These are phyloP conservation scores for Rubus parviflorus DNA, from an alignment of 306 rosid genomes.

Conservation along the genomic window DNA sequence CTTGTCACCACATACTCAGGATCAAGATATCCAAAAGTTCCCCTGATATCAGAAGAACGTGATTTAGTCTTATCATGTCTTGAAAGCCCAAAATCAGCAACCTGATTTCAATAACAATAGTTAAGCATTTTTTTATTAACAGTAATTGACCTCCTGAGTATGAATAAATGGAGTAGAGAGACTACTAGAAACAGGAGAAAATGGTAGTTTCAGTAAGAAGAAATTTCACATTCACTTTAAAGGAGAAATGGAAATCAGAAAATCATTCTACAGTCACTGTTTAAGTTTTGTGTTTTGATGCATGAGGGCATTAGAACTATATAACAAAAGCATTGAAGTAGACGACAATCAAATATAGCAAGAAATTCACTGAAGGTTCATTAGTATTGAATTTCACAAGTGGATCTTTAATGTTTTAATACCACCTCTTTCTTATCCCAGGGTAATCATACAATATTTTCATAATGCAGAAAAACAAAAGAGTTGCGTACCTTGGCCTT, in stretches of 20 bases:
- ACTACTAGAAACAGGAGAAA: not conserved
- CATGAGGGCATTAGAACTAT: not conserved
- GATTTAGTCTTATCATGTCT: conserved; percentile 4
- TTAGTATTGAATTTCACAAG: not conserved
- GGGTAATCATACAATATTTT: not conserved
- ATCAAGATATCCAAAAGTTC: conserved; percentile 14
- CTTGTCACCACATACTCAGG: conserved; percentile 15
- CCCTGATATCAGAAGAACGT: conserved; percentile 18
- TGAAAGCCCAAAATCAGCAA: conserved; percentile 28
- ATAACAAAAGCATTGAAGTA: not conserved
- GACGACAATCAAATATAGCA: not conserved
- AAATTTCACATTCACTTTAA: not conserved
- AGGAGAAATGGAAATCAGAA: not conserved
- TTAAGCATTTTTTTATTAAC: not conserved
- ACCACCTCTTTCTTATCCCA: not conserved
- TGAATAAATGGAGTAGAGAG: not conserved
- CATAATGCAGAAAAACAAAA: not conserved
- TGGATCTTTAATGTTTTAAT: not conserved
- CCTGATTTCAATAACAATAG: not conserved
- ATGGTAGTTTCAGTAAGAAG: not conserved
- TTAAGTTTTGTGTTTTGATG: not conserved
- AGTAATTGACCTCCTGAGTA: not conserved
- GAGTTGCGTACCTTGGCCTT: not conserved
- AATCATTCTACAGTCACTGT: not conserved
- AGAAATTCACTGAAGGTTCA: not conserved